These are phyloP conservation scores for Ciborinia camelliae DNA, from an alignment of 2,329 filamentous ascomycete genomes.

Conservation along the genomic window DNA sequence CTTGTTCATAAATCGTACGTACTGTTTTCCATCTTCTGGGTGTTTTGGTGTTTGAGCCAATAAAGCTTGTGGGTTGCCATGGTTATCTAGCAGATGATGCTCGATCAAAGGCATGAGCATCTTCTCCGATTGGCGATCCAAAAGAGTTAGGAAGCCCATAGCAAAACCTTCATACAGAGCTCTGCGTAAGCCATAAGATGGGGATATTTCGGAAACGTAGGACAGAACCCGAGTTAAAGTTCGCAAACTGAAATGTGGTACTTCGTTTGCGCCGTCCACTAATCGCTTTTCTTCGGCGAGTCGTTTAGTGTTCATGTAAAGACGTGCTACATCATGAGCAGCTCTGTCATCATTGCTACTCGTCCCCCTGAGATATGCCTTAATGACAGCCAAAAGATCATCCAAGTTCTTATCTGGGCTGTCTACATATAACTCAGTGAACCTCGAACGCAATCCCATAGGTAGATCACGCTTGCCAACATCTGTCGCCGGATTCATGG, in stretches of 20 bases:
- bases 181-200: conserved; percentile 78
- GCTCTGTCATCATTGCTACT: conserved; percentile 70
- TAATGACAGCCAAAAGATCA: conserved; percentile 83
- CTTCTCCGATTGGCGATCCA: conserved; percentile 77
- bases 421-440: conserved; percentile 92
- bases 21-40: conserved; percentile 70
- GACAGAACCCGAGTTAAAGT: conserved; percentile 86
- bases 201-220: conserved; percentile 81
- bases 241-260: conserved; percentile 93
- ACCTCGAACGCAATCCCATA: conserved; percentile 81
- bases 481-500: conserved; percentile 99
- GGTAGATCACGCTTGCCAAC: conserved; percentile 94
- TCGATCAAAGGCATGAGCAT: conserved; percentile 76
- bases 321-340: conserved; percentile 73
- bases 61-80: conserved; percentile 66
- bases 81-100: conserved; percentile 70
- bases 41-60: conserved; percentile 74
- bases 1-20: conserved; percentile 73
- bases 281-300: conserved; percentile 78
- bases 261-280: conserved; percentile 92
- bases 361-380: conserved; percentile 75
- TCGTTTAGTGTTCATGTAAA: conserved; percentile 85
- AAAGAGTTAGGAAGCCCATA: conserved; percentile 93
- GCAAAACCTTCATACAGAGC: conserved; percentile 93
- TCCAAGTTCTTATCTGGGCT: conserved; percentile 84